Evolutionary conservation across 441 rosid species (phyloP).

Genomic region (Geranium incanum): DNA sequence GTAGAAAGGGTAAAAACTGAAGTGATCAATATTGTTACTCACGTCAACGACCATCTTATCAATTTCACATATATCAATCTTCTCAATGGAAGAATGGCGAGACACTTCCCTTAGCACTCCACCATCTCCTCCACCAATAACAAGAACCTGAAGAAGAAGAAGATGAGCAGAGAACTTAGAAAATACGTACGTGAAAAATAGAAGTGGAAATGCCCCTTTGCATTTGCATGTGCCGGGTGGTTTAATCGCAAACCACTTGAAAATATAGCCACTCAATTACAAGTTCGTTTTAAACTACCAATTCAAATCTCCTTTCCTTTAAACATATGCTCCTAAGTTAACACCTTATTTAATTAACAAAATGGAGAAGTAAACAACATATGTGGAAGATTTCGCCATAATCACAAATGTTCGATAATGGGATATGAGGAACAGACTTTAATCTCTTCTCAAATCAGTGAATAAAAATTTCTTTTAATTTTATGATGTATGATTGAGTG

Average conservation of each 20-base stretch:
- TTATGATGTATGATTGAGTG: neutral
- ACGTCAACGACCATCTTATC: constrained; percentile 94
- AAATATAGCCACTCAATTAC: neutral
- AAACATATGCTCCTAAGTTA: neutral
- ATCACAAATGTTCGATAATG: neutral
- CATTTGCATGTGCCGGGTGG: neutral
- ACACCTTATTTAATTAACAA: neutral
- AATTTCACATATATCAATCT: constrained; percentile 86
- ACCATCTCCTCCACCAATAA: constrained; percentile 98
- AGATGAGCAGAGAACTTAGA: constrained; percentile 4
- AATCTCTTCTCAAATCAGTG: neutral
- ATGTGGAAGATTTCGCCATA: no score
- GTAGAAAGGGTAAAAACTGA: constrained; percentile 1
- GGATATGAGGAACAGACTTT: neutral
- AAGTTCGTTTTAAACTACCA: neutral
- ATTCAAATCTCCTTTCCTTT: neutral
- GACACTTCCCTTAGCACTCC: constrained; percentile 87
- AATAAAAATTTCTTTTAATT: neutral
- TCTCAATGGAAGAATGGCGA: constrained; percentile 73
- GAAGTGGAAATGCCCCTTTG: neutral
- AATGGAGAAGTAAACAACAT: neutral
- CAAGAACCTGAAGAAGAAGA: constrained; percentile 52
- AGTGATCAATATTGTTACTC: constrained; percentile 27
- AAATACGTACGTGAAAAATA: neutral
- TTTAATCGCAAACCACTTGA: neutral